These are phyloP conservation scores for Corrigiola litoralis DNA, from an alignment of 179 eudicot genomes.

Conservation along the genomic window DNA sequence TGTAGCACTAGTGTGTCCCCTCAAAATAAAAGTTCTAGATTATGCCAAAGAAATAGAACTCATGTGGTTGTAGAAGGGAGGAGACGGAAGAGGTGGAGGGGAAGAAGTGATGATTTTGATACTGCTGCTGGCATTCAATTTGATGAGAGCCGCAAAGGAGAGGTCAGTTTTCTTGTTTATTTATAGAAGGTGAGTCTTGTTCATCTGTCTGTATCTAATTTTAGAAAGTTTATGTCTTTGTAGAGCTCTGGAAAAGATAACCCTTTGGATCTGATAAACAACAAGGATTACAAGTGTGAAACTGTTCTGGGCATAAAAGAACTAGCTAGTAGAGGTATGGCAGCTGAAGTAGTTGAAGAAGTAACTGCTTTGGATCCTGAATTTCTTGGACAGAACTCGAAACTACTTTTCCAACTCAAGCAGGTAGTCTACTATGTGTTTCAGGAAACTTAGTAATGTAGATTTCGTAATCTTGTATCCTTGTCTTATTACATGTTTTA, in stretches of 20 bases:
- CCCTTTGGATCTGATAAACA: conserved; percentile 21
- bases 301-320: conserved; percentile 73
- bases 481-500: no score
- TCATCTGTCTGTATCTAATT: conserved; percentile 1
- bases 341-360: conserved; percentile 82
- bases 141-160: conserved; percentile 35
- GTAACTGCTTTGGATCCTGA: conserved; percentile 66
- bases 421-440: conserved; percentile 39
- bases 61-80: conserved; percentile 49
- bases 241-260: conserved; percentile 35
- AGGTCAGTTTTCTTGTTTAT: conserved; percentile 15
- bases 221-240: conserved; percentile 7
- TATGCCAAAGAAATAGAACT: conserved; percentile 47
- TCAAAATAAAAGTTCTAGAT: conserved; percentile 32
- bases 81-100: conserved; percentile 90
- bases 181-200: not conserved
- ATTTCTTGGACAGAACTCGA: conserved; percentile 56
- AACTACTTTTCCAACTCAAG: conserved; percentile 80
- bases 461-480: not conserved
- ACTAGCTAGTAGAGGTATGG: conserved; percentile 76
- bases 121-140: conserved; percentile 25
- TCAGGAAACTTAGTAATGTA: not conserved
- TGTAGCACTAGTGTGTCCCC: conserved; percentile 78
- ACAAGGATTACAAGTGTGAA: conserved; percentile 47
- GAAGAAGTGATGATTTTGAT: conserved; percentile 47